Percentiles rank a stretch among this genome's conserved stretches.
Conservation (phyloP, 306 rosid genomes). For the Hippophae rhamnoides region DNA sequence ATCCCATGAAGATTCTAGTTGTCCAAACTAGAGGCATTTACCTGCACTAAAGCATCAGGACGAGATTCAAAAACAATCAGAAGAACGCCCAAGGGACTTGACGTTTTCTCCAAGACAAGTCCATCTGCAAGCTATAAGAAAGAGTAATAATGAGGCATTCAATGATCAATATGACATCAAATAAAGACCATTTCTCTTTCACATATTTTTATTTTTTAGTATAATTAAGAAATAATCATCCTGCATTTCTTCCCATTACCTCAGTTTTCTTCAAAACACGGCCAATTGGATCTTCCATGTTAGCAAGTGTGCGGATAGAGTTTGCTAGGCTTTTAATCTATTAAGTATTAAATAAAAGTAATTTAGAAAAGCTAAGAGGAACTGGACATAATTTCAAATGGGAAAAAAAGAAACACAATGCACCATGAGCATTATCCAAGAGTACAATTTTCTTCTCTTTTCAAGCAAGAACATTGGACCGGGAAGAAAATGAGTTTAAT, state of each 20-base stretch:
- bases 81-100: conserved; percentile 91
- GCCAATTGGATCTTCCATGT: conserved; percentile 96
- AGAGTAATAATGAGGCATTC: conserved; percentile 24
- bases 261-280: conserved; percentile 64
- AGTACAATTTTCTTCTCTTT: background rate
- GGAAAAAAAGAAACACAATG: background rate
- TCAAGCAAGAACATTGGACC: background rate
- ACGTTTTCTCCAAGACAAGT: conserved; percentile 81
- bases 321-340: conserved; percentile 83
- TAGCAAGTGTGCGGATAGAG: conserved; percentile 68
- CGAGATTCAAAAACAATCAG: conserved; percentile 95
- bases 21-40: conserved; percentile 13
- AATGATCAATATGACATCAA: conserved; percentile 1
- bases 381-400: conserved; percentile 2
- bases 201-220: too few species aligned
- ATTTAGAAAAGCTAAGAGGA: conserved; percentile 19
- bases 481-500: background rate
- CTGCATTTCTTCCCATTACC: conserved; percentile 33
- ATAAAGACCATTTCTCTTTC: too few species aligned
- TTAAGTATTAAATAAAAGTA: conserved; percentile 14
- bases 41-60: conserved; percentile 97
- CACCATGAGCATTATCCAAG: conserved; percentile 4
- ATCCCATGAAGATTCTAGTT: background rate
- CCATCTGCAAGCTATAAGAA: conserved; percentile 75
- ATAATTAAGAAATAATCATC: background rate